Evolutionary conservation across 1,139 yeast genomes (phyloP), one percentile per base, ranked within the genome.

Genomic region (Debaryomyces sp.): DNA sequence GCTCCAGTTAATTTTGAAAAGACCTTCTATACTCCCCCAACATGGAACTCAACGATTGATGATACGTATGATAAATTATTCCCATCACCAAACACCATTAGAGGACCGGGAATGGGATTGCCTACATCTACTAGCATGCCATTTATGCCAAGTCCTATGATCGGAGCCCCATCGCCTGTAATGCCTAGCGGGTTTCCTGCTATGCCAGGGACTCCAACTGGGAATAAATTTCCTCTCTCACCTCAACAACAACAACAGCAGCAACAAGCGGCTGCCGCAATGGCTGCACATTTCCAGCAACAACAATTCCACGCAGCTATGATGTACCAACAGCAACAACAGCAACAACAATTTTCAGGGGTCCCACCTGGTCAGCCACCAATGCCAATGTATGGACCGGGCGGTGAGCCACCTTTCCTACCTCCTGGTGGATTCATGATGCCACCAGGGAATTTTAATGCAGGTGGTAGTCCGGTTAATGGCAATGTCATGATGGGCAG

Each of bases 11-110:
- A 56, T 45, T 67, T 56, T 52, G 94, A 85, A 56, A 81, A 77
- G 56, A 84, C 96, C 1, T 89, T 80, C 64, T 75, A 77, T 42
- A 86, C 95, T 0, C 86, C 90, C 4, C 96, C 96, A 46, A 86
- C 94, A 0, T 89, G 96, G 96, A 74, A 76, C 27, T 72, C 77
- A 18, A 83, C 86, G 4, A 67, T 78, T 23, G 87, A 82, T 43
- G 82, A 77, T 47, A 72, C 84, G 1, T 78, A 81, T 62, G 76
- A 71, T 49, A 66, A 67, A 22, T 62, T 79, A 46, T 81, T 81
- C 67, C 76, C 82, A 4, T 48, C 57, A 13, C 54, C 58, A 4
- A 53, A 56, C 27, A 13, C 48, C 18, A 46, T 48, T 32, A 62
- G 53, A 46, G 52, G 49, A 1, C 52, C 58, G 21, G 51, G 58